Percentiles rank a stretch among this genome's conserved stretches.
Conservation (phyloP, 2,329 filamentous ascomycete species). For the Fusarium sp. region DNA sequence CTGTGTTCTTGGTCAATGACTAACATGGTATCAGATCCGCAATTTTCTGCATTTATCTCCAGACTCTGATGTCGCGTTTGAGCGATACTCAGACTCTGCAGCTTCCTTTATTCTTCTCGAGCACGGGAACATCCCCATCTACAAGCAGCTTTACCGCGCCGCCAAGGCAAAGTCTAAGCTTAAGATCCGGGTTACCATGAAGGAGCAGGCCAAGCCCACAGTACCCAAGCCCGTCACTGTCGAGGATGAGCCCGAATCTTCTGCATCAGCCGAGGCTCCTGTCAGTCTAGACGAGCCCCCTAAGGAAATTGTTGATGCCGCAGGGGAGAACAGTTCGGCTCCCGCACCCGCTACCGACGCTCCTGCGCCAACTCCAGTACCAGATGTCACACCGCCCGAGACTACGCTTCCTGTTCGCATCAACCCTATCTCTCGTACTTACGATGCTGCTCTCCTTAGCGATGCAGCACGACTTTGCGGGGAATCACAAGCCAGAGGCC, state of each 20-base stretch:
- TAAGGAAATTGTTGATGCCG: slow-evolving; percentile 28
- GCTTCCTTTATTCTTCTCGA: slow-evolving; percentile 84
- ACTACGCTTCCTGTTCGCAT: slow-evolving; percentile 41
- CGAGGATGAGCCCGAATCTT: slow-evolving; percentile 61
- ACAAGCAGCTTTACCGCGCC: slow-evolving; percentile 96
- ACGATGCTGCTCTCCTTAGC: slow-evolving; percentile 43
- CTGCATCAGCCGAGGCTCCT: slow-evolving; percentile 14
- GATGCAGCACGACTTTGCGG: slow-evolving; percentile 45
- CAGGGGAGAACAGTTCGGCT: slow-evolving; percentile 27
- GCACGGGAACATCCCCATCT: slow-evolving; percentile 80
- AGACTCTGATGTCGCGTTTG: slow-evolving; percentile 68
- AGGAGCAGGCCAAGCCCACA: slow-evolving; percentile 40
- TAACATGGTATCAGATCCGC: slow-evolving; percentile 49
- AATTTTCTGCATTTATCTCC: slow-evolving; percentile 50
- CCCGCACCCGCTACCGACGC: slow-evolving; percentile 34
- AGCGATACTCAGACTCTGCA: slow-evolving; percentile 96
- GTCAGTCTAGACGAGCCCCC: slow-evolving; percentile 28
- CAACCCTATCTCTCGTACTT: slow-evolving; percentile 44
- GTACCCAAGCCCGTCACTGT: slow-evolving; percentile 59
- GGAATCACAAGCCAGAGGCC: slow-evolving; percentile 37
- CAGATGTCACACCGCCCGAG: slow-evolving; percentile 29
- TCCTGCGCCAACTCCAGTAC: slow-evolving; percentile 34
- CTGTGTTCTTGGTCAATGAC: neutral
- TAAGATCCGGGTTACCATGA: slow-evolving; percentile 78
- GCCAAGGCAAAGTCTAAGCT: slow-evolving; percentile 99